phyloP scores from a whole-genome alignment of 2,329 filamentous ascomycete genomes.

The Neocatenulostroma microsporum region DNA sequence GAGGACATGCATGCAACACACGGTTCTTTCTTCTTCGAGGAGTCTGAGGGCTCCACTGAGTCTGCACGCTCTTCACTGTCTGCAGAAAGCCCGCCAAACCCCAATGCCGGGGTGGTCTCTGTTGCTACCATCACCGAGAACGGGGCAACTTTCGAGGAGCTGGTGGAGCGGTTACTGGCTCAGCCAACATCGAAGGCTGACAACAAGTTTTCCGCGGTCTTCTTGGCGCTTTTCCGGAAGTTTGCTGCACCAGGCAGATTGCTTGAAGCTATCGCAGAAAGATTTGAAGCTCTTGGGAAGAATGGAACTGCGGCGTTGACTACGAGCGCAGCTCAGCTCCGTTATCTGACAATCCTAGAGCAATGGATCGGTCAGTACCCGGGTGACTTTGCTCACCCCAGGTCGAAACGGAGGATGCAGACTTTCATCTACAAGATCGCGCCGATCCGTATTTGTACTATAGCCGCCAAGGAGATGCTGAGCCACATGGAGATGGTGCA shows the following conservation, averaged over 20 bases:
- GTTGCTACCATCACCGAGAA: conserved; percentile 42
- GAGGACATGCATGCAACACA: conserved; percentile 39
- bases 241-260: conserved; percentile 77
- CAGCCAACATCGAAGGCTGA: conserved; percentile 81
- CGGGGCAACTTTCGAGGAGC: conserved; percentile 46
- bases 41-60: conserved; percentile 55
- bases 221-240: conserved; percentile 87
- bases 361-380: conserved; percentile 88
- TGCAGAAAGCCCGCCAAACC: conserved; percentile 44
- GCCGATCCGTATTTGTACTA: conserved; percentile 70
- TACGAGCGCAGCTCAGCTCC: conserved; percentile 71
- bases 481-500: conserved; percentile 65
- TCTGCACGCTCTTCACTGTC: conserved; percentile 61
- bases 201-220: conserved; percentile 77
- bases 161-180: conserved; percentile 75
- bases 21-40: conserved; percentile 58
- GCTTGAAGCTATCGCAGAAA: conserved; percentile 67
- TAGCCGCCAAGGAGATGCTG: conserved; percentile 77
- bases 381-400: conserved; percentile 78
- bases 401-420: conserved; percentile 62
- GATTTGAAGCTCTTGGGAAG: conserved; percentile 62
- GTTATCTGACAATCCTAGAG: conserved; percentile 74
- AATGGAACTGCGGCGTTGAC: conserved; percentile 63
- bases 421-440: conserved; percentile 70
- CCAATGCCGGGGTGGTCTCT: conserved; percentile 12